Conservation (phyloP, 148 eudicot genomes). For the Camellia sinensis region DNA sequence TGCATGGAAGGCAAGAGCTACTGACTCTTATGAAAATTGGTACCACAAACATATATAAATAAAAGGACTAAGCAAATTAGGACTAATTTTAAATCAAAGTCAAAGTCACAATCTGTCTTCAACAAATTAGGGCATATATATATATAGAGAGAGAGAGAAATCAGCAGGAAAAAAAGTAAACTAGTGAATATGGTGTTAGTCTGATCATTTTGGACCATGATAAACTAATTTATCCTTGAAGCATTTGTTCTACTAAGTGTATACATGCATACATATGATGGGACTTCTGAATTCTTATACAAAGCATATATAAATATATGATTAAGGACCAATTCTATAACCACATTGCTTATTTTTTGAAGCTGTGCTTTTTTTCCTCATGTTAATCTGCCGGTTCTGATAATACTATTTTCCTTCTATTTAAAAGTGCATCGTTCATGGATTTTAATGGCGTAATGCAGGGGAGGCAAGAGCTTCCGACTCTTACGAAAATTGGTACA, state of each 20-base stretch:
- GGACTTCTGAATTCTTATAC: neutral
- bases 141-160: no score
- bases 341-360: neutral
- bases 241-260: neutral
- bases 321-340: neutral
- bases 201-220: neutral
- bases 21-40: no score
- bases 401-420: neutral
- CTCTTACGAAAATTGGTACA: no score
- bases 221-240: neutral
- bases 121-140: no score
- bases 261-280: neutral
- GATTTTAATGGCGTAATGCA: no score
- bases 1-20: no score
- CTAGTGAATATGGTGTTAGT: neutral
- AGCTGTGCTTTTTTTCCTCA: neutral
- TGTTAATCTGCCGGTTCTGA: conserved; percentile 2
- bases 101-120: no score
- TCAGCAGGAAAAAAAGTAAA: neutral
- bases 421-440: conserved; percentile 1
- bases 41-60: no score
- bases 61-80: no score
- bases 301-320: neutral
- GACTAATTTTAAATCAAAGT: no score
- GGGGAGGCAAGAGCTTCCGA: no score